Evolutionary conservation across 177 flowering plant species (phyloP).

Genomic region (Tripterygium wilfordii): DNA sequence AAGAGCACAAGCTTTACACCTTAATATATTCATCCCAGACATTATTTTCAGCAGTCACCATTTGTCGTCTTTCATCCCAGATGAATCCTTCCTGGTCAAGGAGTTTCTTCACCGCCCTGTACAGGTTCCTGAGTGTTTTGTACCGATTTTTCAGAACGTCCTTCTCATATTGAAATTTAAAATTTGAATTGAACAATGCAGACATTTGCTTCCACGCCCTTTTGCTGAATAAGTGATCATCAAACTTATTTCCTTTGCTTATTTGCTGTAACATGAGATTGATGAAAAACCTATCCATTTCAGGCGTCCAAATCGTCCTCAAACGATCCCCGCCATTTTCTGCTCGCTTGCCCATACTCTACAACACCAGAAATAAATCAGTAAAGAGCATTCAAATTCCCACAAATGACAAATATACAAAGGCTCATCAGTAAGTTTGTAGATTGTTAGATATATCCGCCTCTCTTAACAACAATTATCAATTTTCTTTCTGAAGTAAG

Average conservation of each 20-base stretch:
- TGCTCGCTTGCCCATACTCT: conserved; percentile 22
- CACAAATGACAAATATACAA: too few species aligned
- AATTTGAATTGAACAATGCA: conserved; percentile 38
- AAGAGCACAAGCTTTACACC: too few species aligned
- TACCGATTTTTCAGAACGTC: conserved; percentile 47
- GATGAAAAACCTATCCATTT: conserved; percentile 49
- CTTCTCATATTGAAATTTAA: conserved; percentile 33
- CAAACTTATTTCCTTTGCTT: conserved; percentile 30
- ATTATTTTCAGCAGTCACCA: conserved; percentile 42
- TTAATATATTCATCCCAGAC: conserved; percentile 54
- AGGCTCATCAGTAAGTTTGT: too few species aligned
- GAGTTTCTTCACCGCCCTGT: conserved; percentile 30
- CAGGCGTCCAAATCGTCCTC: conserved; percentile 57
- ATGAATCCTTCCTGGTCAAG: conserved; percentile 38
- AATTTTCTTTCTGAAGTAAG: too few species aligned
- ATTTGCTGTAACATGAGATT: conserved; percentile 49
- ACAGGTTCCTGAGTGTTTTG: conserved; percentile 42
- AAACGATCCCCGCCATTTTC: conserved; percentile 23
- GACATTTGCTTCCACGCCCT: conserved; percentile 50
- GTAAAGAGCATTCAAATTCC: too few species aligned
- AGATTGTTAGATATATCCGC: too few species aligned
- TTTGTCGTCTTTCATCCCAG: conserved; percentile 44
- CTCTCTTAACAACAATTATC: too few species aligned
- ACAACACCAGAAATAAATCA: not conserved
- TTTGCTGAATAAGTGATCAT: conserved; percentile 42